These are phyloP conservation scores for Cucurbita argyrosperma DNA, from an alignment of 306 rosid genomes.

Conservation along the genomic window DNA sequence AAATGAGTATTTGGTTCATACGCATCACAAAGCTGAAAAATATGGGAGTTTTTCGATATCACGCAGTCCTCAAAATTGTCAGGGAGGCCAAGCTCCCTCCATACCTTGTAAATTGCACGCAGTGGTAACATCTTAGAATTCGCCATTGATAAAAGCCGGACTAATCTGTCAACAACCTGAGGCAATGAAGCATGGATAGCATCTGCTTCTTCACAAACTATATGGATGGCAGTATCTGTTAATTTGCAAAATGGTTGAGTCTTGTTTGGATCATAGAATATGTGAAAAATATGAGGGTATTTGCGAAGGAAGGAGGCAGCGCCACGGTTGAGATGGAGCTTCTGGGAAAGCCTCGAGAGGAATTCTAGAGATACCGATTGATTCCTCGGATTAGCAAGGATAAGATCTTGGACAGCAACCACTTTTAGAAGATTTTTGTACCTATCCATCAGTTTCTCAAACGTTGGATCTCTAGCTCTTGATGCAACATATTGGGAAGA, in stretches of 20 bases:
- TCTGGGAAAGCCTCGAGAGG: constrained; percentile 67
- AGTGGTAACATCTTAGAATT: constrained; percentile 59
- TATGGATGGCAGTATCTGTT: constrained; percentile 40
- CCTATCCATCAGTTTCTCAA: constrained; percentile 83
- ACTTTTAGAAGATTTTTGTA: constrained; percentile 74
- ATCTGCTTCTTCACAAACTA: constrained; percentile 33
- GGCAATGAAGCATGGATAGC: constrained; percentile 51
- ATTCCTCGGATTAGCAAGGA: constrained; percentile 56
- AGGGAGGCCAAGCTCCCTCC: constrained; percentile 89
- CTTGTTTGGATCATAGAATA: constrained; percentile 55
- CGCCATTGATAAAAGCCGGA: constrained; percentile 62
- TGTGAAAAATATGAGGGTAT: constrained; percentile 63
- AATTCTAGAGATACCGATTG: constrained; percentile 56
- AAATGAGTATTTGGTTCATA: constrained; percentile 62
- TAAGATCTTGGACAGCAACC: constrained; percentile 64
- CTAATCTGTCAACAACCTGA: constrained; percentile 44
- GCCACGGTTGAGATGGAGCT: constrained; percentile 73
- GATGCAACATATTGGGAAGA: constrained; percentile 56
- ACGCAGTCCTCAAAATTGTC: constrained; percentile 84
- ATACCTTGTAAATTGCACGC: constrained; percentile 68
- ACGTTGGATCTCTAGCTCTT: constrained; percentile 75
- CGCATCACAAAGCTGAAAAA: constrained; percentile 61
- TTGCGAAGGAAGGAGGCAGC: constrained; percentile 65
- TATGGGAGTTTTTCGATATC: constrained; percentile 30
- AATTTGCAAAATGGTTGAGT: constrained; percentile 48